These are phyloP conservation scores for Hericium coralloides DNA, from an alignment of 768 basidiomycete genomes.

Conservation along the genomic window DNA sequence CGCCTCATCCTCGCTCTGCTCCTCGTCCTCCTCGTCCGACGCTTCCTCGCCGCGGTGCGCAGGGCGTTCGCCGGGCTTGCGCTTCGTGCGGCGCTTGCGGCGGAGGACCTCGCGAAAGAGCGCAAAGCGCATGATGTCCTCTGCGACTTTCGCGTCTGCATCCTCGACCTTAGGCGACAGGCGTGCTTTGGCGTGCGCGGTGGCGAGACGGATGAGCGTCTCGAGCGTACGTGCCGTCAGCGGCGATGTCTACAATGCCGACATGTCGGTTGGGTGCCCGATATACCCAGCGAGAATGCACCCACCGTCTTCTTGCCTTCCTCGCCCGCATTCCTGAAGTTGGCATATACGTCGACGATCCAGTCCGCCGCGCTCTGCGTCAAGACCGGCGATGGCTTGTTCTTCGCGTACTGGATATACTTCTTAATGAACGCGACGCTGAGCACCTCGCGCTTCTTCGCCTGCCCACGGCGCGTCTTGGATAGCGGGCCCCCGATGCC, in stretches of 20 bases:
- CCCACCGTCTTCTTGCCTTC: slow-evolving; percentile 83
- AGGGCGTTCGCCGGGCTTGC: slow-evolving; percentile 62
- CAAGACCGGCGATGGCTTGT: slow-evolving; percentile 71
- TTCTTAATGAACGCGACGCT: slow-evolving; percentile 95
- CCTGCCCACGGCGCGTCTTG: slow-evolving; percentile 40
- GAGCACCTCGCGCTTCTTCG: slow-evolving; percentile 75
- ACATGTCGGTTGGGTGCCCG: neutral
- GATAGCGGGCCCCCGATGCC: slow-evolving; percentile 48
- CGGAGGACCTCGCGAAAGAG: slow-evolving; percentile 96
- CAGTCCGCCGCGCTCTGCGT: slow-evolving; percentile 92
- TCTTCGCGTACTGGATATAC: slow-evolving; percentile 96
- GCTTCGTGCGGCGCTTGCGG: slow-evolving; percentile 71
- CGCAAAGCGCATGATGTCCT: slow-evolving; percentile 93
- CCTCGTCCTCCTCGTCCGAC: slow-evolving; percentile 30
- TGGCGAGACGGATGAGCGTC: slow-evolving; percentile 95
- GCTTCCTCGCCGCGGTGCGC: slow-evolving; percentile 37
- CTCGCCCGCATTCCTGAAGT: slow-evolving; percentile 84
- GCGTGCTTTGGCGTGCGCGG: slow-evolving; percentile 94
- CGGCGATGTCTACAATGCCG: slow-evolving; percentile 70
- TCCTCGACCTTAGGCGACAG: slow-evolving; percentile 80
- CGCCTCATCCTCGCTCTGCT: slow-evolving; percentile 39
- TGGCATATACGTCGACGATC: slow-evolving; percentile 89
- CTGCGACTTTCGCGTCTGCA: slow-evolving; percentile 81
- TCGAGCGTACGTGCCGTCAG: slow-evolving; percentile 97
- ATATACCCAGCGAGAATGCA: neutral